These are phyloP conservation scores for Clausena lansium DNA, from an alignment of 345 rosid genomes.

Conservation along the genomic window DNA sequence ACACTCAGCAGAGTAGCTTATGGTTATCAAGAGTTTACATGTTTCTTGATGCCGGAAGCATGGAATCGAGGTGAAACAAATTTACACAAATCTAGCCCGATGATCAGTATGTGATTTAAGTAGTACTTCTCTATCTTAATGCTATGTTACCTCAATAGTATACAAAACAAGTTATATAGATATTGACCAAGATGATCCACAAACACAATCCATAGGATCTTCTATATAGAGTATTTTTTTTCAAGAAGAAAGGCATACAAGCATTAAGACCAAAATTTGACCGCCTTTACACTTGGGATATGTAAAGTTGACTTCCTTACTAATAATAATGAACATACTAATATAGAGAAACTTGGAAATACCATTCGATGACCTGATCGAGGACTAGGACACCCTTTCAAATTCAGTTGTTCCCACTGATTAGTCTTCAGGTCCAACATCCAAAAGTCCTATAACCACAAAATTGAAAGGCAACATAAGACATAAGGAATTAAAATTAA, in stretches of 20 bases:
- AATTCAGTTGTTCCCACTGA: conserved; percentile 91
- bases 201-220: neutral
- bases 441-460: conserved; percentile 74
- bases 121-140: neutral
- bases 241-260: neutral
- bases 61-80: neutral
- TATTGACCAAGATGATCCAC: neutral
- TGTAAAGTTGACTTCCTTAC: neutral
- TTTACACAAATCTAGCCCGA: neutral
- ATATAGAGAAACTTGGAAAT: conserved; percentile 19
- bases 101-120: neutral
- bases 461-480: conserved; percentile 4
- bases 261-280: neutral
- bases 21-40: neutral
- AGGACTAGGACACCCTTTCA: conserved; percentile 88
- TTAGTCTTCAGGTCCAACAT: conserved; percentile 87
- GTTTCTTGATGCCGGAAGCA: neutral
- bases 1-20: neutral
- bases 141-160: neutral
- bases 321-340: neutral
- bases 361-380: conserved; percentile 99
- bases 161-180: neutral
- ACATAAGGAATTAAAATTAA: neutral
- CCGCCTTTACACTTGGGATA: neutral
- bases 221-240: neutral